phyloP scores from a whole-genome alignment of 1,284 basidiomycete species.

The Moniliophthora roreri region DNA sequence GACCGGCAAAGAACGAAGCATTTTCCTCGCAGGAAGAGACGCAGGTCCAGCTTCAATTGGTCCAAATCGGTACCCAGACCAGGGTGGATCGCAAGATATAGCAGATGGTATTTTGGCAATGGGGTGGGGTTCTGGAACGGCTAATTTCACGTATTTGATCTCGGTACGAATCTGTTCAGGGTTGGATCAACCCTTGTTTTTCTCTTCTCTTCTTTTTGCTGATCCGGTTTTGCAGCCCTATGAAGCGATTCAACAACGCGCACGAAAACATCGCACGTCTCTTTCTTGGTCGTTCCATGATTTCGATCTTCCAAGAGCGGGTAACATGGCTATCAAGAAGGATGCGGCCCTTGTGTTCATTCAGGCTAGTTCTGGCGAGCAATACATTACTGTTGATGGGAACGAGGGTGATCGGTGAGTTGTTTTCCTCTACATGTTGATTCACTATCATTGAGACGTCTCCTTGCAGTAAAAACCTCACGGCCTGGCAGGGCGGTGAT shows the following conservation, averaged over 20 bases:
- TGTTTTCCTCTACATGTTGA: background rate
- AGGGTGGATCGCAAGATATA: conserved; percentile 58
- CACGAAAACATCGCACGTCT: conserved; percentile 59
- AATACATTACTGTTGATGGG: conserved; percentile 74
- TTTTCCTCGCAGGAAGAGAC: conserved; percentile 68
- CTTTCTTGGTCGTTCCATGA: conserved; percentile 66
- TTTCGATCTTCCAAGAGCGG: conserved; percentile 56
- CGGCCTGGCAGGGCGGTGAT: conserved; percentile 80
- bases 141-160: conserved; percentile 62
- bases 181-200: no score
- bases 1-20: conserved; percentile 47
- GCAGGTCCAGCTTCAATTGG: conserved; percentile 69
- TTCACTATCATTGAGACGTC: background rate
- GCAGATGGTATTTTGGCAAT: conserved; percentile 74
- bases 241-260: conserved; percentile 68
- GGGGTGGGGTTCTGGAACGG: conserved; percentile 80
- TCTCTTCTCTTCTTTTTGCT: conserved; percentile 4
- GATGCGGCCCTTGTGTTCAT: conserved; percentile 76
- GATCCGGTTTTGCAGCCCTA: conserved; percentile 44
- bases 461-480: conserved; percentile 65
- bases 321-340: conserved; percentile 45
- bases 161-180: conserved; percentile 34
- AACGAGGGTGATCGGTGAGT: conserved; percentile 68
- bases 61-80: conserved; percentile 74
- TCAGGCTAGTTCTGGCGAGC: conserved; percentile 74